phyloP scores from a whole-genome alignment of 1,284 basidiomycete species.

The Blastosporella zonata region DNA sequence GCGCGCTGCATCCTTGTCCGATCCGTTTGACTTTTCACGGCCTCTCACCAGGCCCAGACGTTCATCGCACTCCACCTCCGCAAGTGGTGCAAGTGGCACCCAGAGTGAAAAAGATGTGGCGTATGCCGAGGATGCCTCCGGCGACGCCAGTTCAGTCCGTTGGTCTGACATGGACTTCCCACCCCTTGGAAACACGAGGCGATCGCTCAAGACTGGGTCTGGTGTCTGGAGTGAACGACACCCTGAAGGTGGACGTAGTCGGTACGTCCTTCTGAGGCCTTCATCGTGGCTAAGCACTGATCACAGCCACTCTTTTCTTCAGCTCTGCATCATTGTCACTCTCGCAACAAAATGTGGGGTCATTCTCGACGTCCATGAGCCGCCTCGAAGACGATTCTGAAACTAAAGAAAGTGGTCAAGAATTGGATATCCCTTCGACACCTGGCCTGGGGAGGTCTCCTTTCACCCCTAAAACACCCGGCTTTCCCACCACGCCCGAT shows the following conservation, averaged over 20 bases:
- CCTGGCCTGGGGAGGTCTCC: constrained; percentile 47
- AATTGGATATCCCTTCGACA: constrained; percentile 41
- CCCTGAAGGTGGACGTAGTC: constrained; percentile 8
- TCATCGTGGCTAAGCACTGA: neutral
- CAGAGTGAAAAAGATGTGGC: constrained; percentile 6
- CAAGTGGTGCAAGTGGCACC: constrained; percentile 3
- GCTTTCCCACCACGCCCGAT: constrained; percentile 39
- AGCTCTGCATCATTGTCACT: constrained; percentile 17
- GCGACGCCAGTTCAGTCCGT: constrained; percentile 23
- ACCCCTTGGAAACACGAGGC: constrained; percentile 31
- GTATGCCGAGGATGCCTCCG: constrained; percentile 2
- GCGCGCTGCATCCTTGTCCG: constrained; percentile 2
- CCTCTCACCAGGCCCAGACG: neutral
- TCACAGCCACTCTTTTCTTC: neutral
- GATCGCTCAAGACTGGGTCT: constrained; percentile 22
- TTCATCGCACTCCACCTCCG: constrained; percentile 5
- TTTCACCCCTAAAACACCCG: constrained; percentile 48
- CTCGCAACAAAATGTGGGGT: constrained; percentile 8
- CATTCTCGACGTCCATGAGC: constrained; percentile 5
- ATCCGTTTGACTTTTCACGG: constrained; percentile 12
- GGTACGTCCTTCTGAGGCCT: constrained; percentile 5
- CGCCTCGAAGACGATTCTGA: constrained; percentile 7
- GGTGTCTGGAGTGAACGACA: constrained; percentile 29
- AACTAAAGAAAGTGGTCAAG: constrained; percentile 29
- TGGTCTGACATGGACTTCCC: constrained; percentile 42